Base-by-base conservation (phyloP, 441 rosid genomes). In the Syzygium malaccense region DNA sequence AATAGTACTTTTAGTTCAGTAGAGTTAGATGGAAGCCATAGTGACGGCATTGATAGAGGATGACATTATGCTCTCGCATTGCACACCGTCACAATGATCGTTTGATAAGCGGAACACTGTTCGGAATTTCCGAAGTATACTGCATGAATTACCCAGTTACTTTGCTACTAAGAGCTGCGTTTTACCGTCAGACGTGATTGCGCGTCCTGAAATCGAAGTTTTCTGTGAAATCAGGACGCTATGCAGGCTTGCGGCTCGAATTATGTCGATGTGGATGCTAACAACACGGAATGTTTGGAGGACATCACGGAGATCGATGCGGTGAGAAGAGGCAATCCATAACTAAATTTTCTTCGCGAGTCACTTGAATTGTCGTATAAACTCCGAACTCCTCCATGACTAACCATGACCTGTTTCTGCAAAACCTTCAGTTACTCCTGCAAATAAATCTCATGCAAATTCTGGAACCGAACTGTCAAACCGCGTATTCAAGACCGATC, bases 371-470 rank as follows among this genome's bases (percentile, higher is more conserved):
- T 30, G 15, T 41, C 23, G 5, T 12, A 12, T 45, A 18, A 23
- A 32, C 48, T 54, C 20, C 2, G 1, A 8, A 4, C 58, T 58
- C 58, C 0, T 0, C 28, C 3, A 10, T 10, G 9, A 30, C 49
- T 56, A 88, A 57, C 51, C 15, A 28, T 41, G 80, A 30, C n/a
- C 8, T 85, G 71, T 58, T 85, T n/a, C 37, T 86, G 54, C 88
- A 90, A 89, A 10, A 75, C 49, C 51, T 86, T 23, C 90, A 90
- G 91, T 7, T 90, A 83, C 19, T 88, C 41, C 90, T 60, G 53
- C 85, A 90, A 64, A 90, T 88, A 79, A 88, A 90, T 75, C 56
- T 80, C n/a, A 86, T 90, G 90, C 84, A 88, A n/a, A 86, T 90
- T 37, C 37, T 90, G 51, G 91, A 90, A 28, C 90, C 91, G 19